Base-by-base conservation (phyloP, 1,284 basidiomycete genomes). In the Naganishia sp. region DNA sequence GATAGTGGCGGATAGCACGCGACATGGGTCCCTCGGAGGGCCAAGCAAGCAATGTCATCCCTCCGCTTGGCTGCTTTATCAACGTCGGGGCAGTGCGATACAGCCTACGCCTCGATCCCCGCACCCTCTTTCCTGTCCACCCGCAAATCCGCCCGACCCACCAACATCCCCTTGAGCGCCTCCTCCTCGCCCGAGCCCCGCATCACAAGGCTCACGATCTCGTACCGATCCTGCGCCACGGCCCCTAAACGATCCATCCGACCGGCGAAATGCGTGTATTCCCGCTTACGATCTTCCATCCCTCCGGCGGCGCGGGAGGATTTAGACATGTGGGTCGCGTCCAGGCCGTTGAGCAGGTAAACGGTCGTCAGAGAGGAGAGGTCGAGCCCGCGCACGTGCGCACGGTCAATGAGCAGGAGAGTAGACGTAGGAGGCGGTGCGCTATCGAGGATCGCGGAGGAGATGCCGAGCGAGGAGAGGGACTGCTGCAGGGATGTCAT, bases 201-300 rank as follows among this genome's bases (percentile, higher is more conserved):
- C 64, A 65, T 55, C 25, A 65, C 64, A 23, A 65, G 23, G 23
- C n/a, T 65, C 44, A 65, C 46, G 45, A 65, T 39, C 13, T 21
- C 46, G 56, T 56, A 46, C 21, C 21, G 21, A 4, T 39, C 31
- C n/a, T 2, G 16, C 33, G n/a, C 48, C 56, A 5, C 67, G 21
- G 21, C 21, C 21, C 21, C 55, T 50, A 68, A 50, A 33, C 67
- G 4, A 3, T 56, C 55, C 55, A 68, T 63, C 25, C 67, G 45
- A 11, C 67, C 67, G 21, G 63, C 67, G 43, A 64, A 54, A 61
- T 68, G 67, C 42, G 31, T 43, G 31, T 68, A 68, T 33, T 68
- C 67, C 46, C 67, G 57, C 42, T 68, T 57, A 10, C 57, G 55
- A 23, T 68, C 67, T 13, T 49, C 67, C 11, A 64, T 55, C 2